Base-by-base conservation (phyloP, 768 basidiomycete species). In the Tricholoma sp. region DNA sequence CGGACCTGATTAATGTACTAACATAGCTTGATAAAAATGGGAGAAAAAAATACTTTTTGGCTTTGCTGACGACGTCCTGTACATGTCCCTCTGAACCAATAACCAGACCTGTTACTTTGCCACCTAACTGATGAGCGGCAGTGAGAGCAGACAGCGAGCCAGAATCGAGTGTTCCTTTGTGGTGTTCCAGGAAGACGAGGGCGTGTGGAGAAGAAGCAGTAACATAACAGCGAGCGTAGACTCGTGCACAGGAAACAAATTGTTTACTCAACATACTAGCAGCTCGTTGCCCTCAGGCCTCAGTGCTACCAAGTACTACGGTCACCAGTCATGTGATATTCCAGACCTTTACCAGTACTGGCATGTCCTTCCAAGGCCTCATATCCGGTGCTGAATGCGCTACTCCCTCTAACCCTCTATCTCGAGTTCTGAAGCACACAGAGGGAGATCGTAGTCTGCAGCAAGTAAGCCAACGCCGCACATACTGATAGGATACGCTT, bases 321-420 rank as follows among this genome's bases (percentile, higher is more conserved):
- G n/a, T n/a, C n/a, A n/a, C n/a, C n/a, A n/a, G n/a, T 54, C 53
- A 54, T 45, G 53, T 54, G 53, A 54, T n/a, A n/a, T n/a, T n/a
- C n/a, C n/a, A n/a, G n/a, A n/a, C n/a, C n/a, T n/a, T n/a, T n/a
- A n/a, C n/a, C n/a, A n/a, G n/a, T n/a, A n/a, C n/a, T n/a, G n/a
- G n/a, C 59, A 90, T 90, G 88, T 88, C 89, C 21, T 76, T 91
- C 55, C 87, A 89, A 75, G 79, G 85, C 56, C 76, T 94, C 39
- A 82, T 94, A 59, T 93, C 91, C 57, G 94, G 93, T 57, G 82
- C 93, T 45, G 96, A 98, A 73, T 97, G 94, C 71, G 89, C 88
- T 11, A 81, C 85, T 18, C 77, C 86, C 1, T 79, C 87, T 50
- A 98, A 97, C 68, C 94, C 95, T 2, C 77, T 98, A 22, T 84